Evolutionary conservation across 163 green algal genomes (phyloP), one percentile per base, ranked within the genome.

Genomic region (Smithsoniella earleae): DNA sequence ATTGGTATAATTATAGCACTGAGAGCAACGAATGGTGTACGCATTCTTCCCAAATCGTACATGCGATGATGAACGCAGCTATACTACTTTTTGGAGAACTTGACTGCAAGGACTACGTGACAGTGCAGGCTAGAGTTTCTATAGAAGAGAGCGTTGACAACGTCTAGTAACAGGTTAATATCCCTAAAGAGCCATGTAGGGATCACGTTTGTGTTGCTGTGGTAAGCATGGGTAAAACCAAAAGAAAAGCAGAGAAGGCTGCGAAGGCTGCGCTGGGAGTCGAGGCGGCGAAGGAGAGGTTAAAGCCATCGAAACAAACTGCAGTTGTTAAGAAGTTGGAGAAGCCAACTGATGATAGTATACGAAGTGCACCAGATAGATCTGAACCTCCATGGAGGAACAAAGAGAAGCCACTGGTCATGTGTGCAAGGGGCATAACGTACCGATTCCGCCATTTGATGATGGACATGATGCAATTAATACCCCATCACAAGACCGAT

Each of bases 401-500:
- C 80, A 92, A 93, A 76, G 92, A 97, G 79, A 95, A 95, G 66
- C 88, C 95, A 31, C 76, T 97, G 4, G 49, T 97, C 6, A 80
- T 97, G n/a, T 89, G 81, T 18, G 91, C 88, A 2, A 75, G 91
- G 3, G 91, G 91, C 33, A 93, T 95, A 36, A 94, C 88, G 1
- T 87, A 85, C 65, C 87, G 90, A 81, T 92, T 75, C 54, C 80
- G 92, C 1, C 92, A 97, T 78, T 74, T 97, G 1, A 91, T 97
- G 87, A 77, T 86, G 45, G 93, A 98, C 85, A 52, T 97, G 10
- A 66, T 87, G 8, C 76, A 88, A 65, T 77, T 97, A 62, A 78
- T 98, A 27, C 92, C 93, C 2, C 89, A 97, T 79, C 77, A 73
- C 78, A 98, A 97, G 78, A 91, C 90, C 54, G 93, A 98, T 73